These are phyloP conservation scores for Fusarium fujikuroi DNA, from an alignment of 2,329 filamentous ascomycete species.

Conservation along the genomic window DNA sequence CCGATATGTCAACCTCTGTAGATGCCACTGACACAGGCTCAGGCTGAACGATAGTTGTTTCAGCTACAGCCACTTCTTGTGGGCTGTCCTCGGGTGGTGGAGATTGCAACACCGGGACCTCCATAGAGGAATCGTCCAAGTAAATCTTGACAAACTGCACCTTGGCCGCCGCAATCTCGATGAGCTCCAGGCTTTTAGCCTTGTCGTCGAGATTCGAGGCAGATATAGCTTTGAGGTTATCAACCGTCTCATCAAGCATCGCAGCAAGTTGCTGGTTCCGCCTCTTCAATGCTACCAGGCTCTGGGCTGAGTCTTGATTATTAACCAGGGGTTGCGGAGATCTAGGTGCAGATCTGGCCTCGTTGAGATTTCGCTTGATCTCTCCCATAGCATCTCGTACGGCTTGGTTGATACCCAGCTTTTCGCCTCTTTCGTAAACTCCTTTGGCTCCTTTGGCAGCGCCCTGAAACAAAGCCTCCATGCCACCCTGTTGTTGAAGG, in stretches of 20 bases:
- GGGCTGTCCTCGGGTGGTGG: slow-evolving; percentile 25
- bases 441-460: slow-evolving; percentile 81
- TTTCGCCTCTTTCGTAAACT: slow-evolving; percentile 77
- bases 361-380: slow-evolving; percentile 79
- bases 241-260: slow-evolving; percentile 75
- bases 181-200: slow-evolving; percentile 60
- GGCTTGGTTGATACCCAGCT: slow-evolving; percentile 81
- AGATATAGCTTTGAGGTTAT: slow-evolving; percentile 70
- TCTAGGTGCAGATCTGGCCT: slow-evolving; percentile 58
- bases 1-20: slow-evolving; percentile 28
- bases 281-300: slow-evolving; percentile 65
- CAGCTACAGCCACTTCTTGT: slow-evolving; percentile 21
- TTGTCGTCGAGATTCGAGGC: slow-evolving; percentile 61
- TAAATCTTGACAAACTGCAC: slow-evolving; percentile 73
- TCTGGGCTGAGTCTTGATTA: slow-evolving; percentile 49
- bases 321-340: slow-evolving; percentile 50
- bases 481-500: slow-evolving; percentile 66
- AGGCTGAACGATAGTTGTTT: slow-evolving; percentile 20
- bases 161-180: slow-evolving; percentile 70
- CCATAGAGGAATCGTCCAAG: slow-evolving; percentile 67
- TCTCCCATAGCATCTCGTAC: slow-evolving; percentile 85
- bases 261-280: slow-evolving; percentile 74
- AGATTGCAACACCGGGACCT: slow-evolving; percentile 53
- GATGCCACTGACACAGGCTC: slow-evolving; percentile 18
- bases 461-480: slow-evolving; percentile 79